Base-by-base conservation (phyloP, 192 early-diverging fungal genomes). In the Podila clonocystis region DNA sequence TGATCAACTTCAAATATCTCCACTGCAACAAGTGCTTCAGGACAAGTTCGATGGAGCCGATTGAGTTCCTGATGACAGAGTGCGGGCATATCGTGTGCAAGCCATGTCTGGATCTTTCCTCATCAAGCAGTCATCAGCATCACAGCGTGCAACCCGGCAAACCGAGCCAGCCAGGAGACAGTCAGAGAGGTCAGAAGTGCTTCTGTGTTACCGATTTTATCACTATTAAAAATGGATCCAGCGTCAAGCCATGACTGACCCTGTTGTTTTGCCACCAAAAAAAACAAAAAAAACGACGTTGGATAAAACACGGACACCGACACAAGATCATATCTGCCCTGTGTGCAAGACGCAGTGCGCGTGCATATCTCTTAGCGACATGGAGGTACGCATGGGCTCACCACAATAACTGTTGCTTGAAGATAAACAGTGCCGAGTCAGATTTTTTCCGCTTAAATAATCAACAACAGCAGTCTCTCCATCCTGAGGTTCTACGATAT, bases 21-120 rank as follows among this genome's bases (percentile, higher is more conserved):
- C 71, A 80, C 28, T 80, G 77, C 33, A 73, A 73, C 33, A 80
- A 69, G 34, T 80, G 77, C 62, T 80, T 80, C 34, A 61, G 52
- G 52, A 57, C 24, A 8, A 66, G 68, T 19, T 52, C 77, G 4
- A 19, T 29, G 4, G 70, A 68, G 6, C 20, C 52, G 4, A 0
- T 24, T 5, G 72, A 73, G 22, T 55, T 55, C 33, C 50, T 67
- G 57, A 50, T 80, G 30, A 69, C 71, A 29, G 61, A 67, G 19
- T 80, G 77, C 24, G 77, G 77, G 0, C 77, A 80, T 65, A 52
- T 80, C 15, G 31, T 69, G 7, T 80, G 77, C 49, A 60, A 68
- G 15, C 19, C 36, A n/a, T 80, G 77, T 55, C 9, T 80, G 19
- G 62, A 79, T 29, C 70, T 34, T 50, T 30, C 58, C 15, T 80